phyloP scores from a whole-genome alignment of 2,329 filamentous ascomycete species.

The Atkinsonella hypoxylon region DNA sequence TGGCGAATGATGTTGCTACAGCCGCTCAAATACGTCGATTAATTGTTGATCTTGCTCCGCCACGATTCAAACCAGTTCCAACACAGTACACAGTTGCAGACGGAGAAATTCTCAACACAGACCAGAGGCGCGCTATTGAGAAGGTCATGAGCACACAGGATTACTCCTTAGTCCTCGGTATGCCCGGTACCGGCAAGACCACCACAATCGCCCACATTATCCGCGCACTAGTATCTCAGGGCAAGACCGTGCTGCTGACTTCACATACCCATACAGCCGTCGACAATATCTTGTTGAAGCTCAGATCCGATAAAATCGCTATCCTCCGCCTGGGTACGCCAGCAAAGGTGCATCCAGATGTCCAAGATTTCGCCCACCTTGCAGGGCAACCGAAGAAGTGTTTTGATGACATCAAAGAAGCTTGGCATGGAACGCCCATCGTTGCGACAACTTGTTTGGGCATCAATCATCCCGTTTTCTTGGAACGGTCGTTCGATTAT shows the following conservation, averaged over 20 bases:
- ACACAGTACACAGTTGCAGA: constrained; percentile 53
- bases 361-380: constrained; percentile 73
- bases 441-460: constrained; percentile 93
- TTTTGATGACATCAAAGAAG: constrained; percentile 71
- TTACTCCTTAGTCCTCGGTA: constrained; percentile 93
- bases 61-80: constrained; percentile 56
- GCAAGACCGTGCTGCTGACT: constrained; percentile 84
- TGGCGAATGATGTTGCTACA: constrained; percentile 65
- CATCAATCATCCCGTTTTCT: constrained; percentile 81
- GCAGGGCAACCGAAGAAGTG: constrained; percentile 61
- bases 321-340: constrained; percentile 77
- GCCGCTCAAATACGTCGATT: constrained; percentile 63
- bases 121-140: constrained; percentile 75
- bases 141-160: constrained; percentile 95
- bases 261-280: constrained; percentile 97
- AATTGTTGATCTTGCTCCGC: constrained; percentile 64
- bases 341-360: constrained; percentile 78
- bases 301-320: constrained; percentile 63
- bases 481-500: constrained; percentile 84
- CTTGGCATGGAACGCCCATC: constrained; percentile 76
- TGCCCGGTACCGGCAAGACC: constrained; percentile 97
- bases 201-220: constrained; percentile 98
- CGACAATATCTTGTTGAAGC: constrained; percentile 93
- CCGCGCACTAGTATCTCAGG: constrained; percentile 71
- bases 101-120: constrained; percentile 64